Base-by-base conservation (phyloP, 768 basidiomycete species). In the Calocybe gangraenosa region DNA sequence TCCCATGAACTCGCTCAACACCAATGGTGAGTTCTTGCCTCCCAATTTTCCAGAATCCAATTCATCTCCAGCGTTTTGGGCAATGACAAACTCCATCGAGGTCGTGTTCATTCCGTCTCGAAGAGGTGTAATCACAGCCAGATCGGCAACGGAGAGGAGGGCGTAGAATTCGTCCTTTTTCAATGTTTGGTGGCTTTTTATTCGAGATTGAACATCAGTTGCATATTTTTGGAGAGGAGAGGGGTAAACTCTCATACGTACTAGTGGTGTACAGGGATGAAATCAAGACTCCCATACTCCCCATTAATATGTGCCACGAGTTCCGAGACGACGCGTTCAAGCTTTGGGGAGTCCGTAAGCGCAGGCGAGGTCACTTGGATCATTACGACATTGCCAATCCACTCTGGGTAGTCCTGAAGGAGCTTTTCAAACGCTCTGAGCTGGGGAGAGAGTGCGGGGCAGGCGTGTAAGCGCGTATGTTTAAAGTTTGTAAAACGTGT, bases 61-160 rank as follows among this genome's bases (percentile, higher is more conserved):
- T 10, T 14, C 40, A 4, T 21, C 14, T 3, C 40, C 34, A 7
- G 73, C 75, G 54, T 87, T 80, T 66, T 99, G 95, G 25, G 93
- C 92, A 50, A 98, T 87, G 21, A 95, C 87, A 64, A 94, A 97
- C 65, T 98, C 95, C 92, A 96, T 95, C 41, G 84, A 87, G 0
- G 94, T 96, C 11, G 95, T 97, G 74, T 99, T 99, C 96, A 98
- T 98, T 5, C 95, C 96, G 59, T 99, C 95, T 25, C 95, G 81
- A 6, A 97, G 75, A 0, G 93, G 92, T 0, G 95, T 97, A 64
- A 97, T 95, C 33, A 98, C 84, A 13, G 87, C 95, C 10, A 98
- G 76, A 61, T 97, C 94, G 5, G 95, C 94, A 3, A 91, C 94
- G 44, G 82, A 84, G 30, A 99, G 72, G 10, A 99, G 76, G 0